These are phyloP conservation scores for Podaxis carcinomalis DNA, from an alignment of 768 basidiomycete genomes.

Conservation along the genomic window DNA sequence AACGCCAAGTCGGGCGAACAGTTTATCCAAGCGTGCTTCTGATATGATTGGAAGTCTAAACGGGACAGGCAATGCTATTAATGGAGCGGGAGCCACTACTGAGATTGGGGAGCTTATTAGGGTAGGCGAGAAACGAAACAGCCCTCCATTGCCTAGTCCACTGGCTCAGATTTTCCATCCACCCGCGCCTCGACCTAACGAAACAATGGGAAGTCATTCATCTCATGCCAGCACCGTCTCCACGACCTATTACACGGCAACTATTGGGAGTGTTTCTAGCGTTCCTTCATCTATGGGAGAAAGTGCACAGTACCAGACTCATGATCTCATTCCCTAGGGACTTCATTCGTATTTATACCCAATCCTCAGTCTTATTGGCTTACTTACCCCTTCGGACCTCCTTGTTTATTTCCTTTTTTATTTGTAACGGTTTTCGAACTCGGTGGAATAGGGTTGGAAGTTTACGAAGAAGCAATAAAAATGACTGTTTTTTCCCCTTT, in stretches of 20 bases:
- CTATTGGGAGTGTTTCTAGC: slow-evolving; percentile 11
- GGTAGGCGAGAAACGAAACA: slow-evolving; percentile 5
- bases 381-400: not conserved
- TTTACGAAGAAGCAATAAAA: not conserved
- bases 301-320: not conserved
- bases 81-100: slow-evolving; percentile 10
- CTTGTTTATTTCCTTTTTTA: not conserved
- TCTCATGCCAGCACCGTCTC: slow-evolving; percentile 2
- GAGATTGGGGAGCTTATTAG: slow-evolving; percentile 18
- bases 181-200: not conserved
- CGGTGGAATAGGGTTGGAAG: not conserved
- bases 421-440: not conserved
- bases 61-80: not conserved
- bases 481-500: not conserved
- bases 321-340: not conserved
- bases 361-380: not conserved
- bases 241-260: slow-evolving; percentile 15
- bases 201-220: slow-evolving; percentile 8
- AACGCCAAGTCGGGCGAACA: slow-evolving; percentile 10
- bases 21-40: slow-evolving; percentile 9
- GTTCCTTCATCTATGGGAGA: slow-evolving; percentile 2
- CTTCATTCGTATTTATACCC: not conserved
- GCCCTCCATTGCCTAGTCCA: not conserved
- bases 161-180: not conserved
- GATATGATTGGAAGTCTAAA: slow-evolving; percentile 9